Base-by-base conservation (phyloP, 176 grass and related monocot genomes). In the Microstegium vimineum region DNA sequence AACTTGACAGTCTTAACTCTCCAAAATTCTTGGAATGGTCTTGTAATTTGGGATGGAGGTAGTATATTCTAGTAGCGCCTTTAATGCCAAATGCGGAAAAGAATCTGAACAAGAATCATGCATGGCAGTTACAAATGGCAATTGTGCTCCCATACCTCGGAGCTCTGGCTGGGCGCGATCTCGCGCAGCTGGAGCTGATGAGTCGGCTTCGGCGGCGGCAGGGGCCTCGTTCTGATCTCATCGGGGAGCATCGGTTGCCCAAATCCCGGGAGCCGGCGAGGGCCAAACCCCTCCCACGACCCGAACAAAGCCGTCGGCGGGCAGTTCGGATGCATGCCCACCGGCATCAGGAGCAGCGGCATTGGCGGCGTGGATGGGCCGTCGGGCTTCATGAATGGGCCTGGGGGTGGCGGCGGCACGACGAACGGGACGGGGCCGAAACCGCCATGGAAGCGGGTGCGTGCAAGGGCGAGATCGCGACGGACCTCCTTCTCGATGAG, bases 151-250 rank as follows among this genome's bases (percentile, higher is more conserved):
- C 69, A 32, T 1, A 89, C 83, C 72, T 82, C 5, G 0, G 88
- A 45, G 38, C 12, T 66, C 72, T 81, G 23, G 64, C 25, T 71
- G 57, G 72, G 15, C 20, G 76, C 72, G 18, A 77, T 64, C 77
- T 82, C 45, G 1, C 46, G 38, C 38, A 69, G 76, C 68, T 84
- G 8, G 13, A 89, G 57, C 83, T 82, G 77, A 30, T 66, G 78
- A 56, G 66, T 78, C 5, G 36, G 61, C 82, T 75, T 70, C 0
- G 36, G 78, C 34, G 32, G 20, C 14, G 40, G 77, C 33, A 46
- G 71, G 3, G 71, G 6, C 54, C 17, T 34, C 63, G 56, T 38
- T 17, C 35, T 66, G 66, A 40, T 46, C 28, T n/a, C 46, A 15
- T 35, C 20, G 23, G 4, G 7, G 10, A 64, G n/a, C 33, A 37